Conservation (phyloP, 768 basidiomycete genomes). For the Boletus reticuloceps region DNA sequence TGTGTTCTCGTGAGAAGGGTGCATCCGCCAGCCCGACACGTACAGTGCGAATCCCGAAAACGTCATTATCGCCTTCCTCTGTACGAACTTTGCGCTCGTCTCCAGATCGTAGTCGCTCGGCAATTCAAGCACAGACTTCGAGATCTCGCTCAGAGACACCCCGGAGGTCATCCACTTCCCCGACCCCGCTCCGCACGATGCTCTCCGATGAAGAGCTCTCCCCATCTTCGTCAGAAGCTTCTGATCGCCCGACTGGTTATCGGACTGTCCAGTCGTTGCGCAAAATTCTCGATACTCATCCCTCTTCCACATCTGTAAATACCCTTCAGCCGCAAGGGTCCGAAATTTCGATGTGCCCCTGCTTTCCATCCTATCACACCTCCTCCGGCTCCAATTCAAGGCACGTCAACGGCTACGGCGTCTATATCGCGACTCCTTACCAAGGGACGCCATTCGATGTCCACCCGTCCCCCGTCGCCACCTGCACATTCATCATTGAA, state of each 20-base stretch:
- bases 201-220: slow-evolving; percentile 58
- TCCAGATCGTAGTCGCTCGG: slow-evolving; percentile 13
- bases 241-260: slow-evolving; percentile 51
- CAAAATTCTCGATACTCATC: slow-evolving; percentile 59
- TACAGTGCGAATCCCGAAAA: slow-evolving; percentile 21
- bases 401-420: slow-evolving; percentile 75
- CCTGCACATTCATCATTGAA: slow-evolving; percentile 52
- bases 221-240: slow-evolving; percentile 50
- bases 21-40: slow-evolving; percentile 33
- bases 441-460: slow-evolving; percentile 54
- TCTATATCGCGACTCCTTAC: slow-evolving; percentile 77
- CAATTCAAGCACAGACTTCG: slow-evolving; percentile 5
- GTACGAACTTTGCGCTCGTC: slow-evolving; percentile 6
- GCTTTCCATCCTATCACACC: slow-evolving; percentile 38
- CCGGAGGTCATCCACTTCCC: slow-evolving; percentile 17
- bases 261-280: slow-evolving; percentile 65
- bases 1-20: slow-evolving; percentile 33
- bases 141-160: slow-evolving; percentile 33
- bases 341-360: slow-evolving; percentile 16
- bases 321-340: slow-evolving; percentile 9
- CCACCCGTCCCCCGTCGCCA: slow-evolving; percentile 61
- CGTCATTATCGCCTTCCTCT: slow-evolving; percentile 15
- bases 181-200: slow-evolving; percentile 43
- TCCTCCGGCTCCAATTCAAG: slow-evolving; percentile 51
- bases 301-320: slow-evolving; percentile 34